phyloP scores from a whole-genome alignment of 306 rosid species.

The Parietaria judaica region DNA sequence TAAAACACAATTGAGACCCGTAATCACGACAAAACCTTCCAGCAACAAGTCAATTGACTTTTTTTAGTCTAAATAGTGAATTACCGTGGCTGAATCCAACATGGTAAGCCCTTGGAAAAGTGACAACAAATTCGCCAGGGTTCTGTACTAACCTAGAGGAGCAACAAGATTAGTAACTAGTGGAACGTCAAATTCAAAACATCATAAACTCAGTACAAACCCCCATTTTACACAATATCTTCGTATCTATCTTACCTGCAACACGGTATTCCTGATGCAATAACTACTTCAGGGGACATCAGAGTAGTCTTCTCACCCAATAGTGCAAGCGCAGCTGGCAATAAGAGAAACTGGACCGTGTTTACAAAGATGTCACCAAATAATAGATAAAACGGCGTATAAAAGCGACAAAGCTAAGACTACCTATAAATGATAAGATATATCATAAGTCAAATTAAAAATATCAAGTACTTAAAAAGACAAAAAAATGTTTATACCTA shows the following conservation, averaged over 20 bases:
- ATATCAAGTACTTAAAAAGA: conserved; percentile 13
- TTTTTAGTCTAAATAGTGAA: conserved; percentile 17
- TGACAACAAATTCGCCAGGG: conserved; percentile 98
- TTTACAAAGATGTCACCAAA: conserved; percentile 35
- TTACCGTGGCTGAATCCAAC: conserved; percentile 99
- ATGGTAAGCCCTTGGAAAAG: conserved; percentile 99
- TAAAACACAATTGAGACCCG: no score
- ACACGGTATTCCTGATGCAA: conserved; percentile 82
- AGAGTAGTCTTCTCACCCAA: conserved; percentile 94
- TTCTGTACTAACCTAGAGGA: conserved; percentile 86
- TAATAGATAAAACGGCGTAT: not conserved
- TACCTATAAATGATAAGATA: not conserved
- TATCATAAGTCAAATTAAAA: conserved; percentile 2
- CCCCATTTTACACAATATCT: conserved; percentile 6
- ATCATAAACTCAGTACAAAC: conserved; percentile 18
- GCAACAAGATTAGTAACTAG: conserved; percentile 28
- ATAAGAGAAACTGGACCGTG: conserved; percentile 52
- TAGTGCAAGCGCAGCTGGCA: conserved; percentile 86
- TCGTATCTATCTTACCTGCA: conserved; percentile 48
- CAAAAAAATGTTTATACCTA: conserved; percentile 42
- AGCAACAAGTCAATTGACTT: no score
- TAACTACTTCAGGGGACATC: conserved; percentile 72
- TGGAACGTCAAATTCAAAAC: conserved; percentile 25
- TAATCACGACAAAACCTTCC: no score
- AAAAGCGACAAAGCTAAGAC: not conserved